Base-by-base conservation (phyloP, 176 grass and related monocot genomes). In the Pharus latifolius region DNA sequence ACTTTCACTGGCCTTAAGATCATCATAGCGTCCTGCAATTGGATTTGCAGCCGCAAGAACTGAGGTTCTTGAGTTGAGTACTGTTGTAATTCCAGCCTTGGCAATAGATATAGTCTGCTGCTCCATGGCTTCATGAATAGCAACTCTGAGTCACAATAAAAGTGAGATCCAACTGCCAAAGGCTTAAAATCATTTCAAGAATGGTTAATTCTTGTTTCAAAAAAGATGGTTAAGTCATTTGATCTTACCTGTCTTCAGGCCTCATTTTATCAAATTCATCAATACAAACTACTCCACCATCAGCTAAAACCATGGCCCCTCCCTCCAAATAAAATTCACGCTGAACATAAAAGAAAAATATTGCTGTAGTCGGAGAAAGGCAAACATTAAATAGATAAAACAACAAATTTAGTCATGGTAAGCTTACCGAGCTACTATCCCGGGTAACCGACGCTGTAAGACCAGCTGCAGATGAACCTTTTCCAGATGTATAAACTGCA, bases 251-350 rank as follows among this genome's bases (percentile, higher is more conserved):
- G 62, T 99, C 95, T 91, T 99, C 95, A 65, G 95, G 76, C 61
- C 95, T 91, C 95, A 99, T 99, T 81, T 99, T 99, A 70, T 99
- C 95, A 82, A 99, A 99, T 52, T 94, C 95, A 60, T 99, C 90
- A 29, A 99, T 99, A 56, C 95, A 99, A 54, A 94, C 95, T 26
- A 99, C 95, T 79, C 95, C 95, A 46, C 95, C 90, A 69, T 99
- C 95, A 49, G 90, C 87, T 67, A 99, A 83, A 73, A 99, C 95
- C 90, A 99, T 99, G 24, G 95, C 95, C 29, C 95, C 95, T 70
- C 95, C 95, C 91, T 99, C 95, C 75, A 99, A 70, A 79, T 99
- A 99, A 84, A 99, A 99, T 75, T 99, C 95, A 61, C 95, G 90
- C 95, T 99, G 78, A 63, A 65, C n/a, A 72, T 28, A 37, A 17